Base-by-base conservation (phyloP, 108 stramenopile genomes). In the Skeletonema grethae region DNA sequence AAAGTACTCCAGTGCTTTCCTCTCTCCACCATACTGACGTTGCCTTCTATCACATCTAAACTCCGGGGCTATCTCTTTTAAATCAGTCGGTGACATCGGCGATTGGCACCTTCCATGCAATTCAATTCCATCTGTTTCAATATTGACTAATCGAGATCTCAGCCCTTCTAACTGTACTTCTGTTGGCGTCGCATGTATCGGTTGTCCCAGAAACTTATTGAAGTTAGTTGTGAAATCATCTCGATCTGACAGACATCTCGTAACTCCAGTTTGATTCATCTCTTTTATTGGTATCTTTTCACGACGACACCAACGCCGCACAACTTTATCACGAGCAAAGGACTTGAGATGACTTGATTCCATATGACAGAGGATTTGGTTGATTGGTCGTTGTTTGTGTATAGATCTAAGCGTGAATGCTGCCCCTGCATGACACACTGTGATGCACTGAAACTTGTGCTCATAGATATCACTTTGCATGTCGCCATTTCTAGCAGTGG, bases 321-420 rank as follows among this genome's bases (percentile, higher is more conserved):
- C 90, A 3, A 61, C 72, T 2, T 77, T 77, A 45, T 90, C 90
- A 36, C 90, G 60, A 56, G 80, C 71, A 62, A 81, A 90, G 5
- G 87, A 88, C 65, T 82, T 65, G 73, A 85, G 76, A 50, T 90
- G 87, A 20, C 87, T 84, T 0, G 82, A 87, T 75, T 90, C 89
- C 70, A 86, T 76, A 56, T 90, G 89, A 15, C 87, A 84, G 36
- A 90, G 45, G 5, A 90, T 68, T 55, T 86, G 79, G 12, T 73
- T 60, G 25, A 90, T 87, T 10, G 72, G 73, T 9, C 79, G 69
- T 45, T 82, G 75, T 28, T 50, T 60, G 43, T 86, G 85, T 25
- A 90, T 76, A 1, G 70, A n/a, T 43, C 75, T 35, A 2, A 90
- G 60, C 6, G 84, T 79, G 11, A 69, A 71, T 25, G 82, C 82